Evolutionary conservation across 2,329 filamentous ascomycete species (phyloP).

Genomic region (Domatiomyces catenatus): DNA sequence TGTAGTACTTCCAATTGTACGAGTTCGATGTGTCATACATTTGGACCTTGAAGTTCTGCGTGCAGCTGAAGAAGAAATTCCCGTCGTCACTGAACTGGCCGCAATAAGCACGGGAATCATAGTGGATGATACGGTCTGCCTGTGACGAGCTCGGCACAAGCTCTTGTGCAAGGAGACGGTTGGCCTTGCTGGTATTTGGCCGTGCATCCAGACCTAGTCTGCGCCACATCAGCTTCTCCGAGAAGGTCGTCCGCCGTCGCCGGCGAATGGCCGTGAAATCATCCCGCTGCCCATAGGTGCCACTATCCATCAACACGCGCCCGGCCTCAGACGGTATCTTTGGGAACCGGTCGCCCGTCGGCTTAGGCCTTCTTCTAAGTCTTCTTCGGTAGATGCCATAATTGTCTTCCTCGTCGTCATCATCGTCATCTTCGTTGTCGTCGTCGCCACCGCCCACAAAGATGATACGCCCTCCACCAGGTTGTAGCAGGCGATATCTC

Average conservation of each 20-base stretch:
- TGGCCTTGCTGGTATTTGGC: constrained; percentile 43
- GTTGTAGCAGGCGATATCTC: constrained; percentile 20
- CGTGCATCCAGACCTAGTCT: constrained; percentile 53
- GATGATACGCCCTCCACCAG: constrained; percentile 9
- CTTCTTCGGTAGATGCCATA: constrained; percentile 25
- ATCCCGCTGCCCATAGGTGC: constrained; percentile 60
- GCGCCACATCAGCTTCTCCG: constrained; percentile 59
- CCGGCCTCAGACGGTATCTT: constrained; percentile 70
- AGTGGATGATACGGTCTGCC: constrained; percentile 78
- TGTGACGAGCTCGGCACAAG: constrained; percentile 57
- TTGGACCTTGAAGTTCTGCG: constrained; percentile 82
- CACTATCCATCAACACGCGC: constrained; percentile 62
- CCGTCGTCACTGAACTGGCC: constrained; percentile 95
- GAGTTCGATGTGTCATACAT: constrained; percentile 98
- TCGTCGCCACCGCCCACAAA: constrained; percentile 17
- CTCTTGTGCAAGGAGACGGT: constrained; percentile 51
- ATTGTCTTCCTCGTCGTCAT: constrained; percentile 22
- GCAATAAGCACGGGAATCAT: constrained; percentile 73
- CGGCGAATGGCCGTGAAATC: constrained; percentile 32
- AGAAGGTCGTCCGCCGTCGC: constrained; percentile 46
- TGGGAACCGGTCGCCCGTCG: constrained; percentile 47
- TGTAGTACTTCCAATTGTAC: constrained; percentile 92
- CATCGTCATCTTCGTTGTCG: constrained; percentile 21
- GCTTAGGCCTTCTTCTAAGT: constrained; percentile 32
- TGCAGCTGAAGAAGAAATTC: constrained; percentile 89